Evolutionary conservation across 805 yeast species (phyloP).

Genomic region (Barnettozyma botsteinii): DNA sequence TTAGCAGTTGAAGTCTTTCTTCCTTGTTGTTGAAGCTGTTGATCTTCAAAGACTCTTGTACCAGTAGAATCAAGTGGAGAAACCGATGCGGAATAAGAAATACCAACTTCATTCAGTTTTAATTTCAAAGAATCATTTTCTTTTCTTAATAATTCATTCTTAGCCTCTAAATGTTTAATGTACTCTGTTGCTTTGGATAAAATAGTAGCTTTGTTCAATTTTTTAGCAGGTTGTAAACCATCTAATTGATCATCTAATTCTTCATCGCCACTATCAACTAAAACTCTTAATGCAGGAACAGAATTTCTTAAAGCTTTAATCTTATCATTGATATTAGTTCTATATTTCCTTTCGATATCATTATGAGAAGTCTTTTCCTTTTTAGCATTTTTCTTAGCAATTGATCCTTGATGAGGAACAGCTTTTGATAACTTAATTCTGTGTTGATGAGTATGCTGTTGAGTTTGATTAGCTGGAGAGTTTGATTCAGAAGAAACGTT

Average conservation of each 20-base stretch:
- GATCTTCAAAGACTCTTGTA: constrained; percentile 10
- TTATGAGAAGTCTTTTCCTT: constrained; percentile 62
- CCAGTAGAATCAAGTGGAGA: not conserved
- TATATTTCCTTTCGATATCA: constrained; percentile 64
- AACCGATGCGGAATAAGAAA: constrained; percentile 9
- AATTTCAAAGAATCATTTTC: constrained; percentile 41
- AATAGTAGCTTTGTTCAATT: constrained; percentile 72
- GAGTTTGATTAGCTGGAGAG: constrained; percentile 9
- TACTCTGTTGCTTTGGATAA: constrained; percentile 73
- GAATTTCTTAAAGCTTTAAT: constrained; percentile 58
- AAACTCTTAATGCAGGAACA: constrained; percentile 54
- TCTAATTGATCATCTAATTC: constrained; percentile 59
- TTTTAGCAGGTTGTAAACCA: constrained; percentile 71
- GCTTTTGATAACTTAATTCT: constrained; percentile 21
- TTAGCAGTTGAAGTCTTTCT: constrained; percentile 28
- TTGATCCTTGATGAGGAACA: constrained; percentile 18
- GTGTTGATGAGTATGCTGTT: constrained; percentile 5
- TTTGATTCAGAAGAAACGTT: constrained; percentile 12
- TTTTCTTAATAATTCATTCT: constrained; percentile 42
- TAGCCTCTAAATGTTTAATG: constrained; percentile 63
- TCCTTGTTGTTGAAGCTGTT: not conserved
- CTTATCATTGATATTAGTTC: constrained; percentile 67
- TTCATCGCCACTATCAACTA: constrained; percentile 40
- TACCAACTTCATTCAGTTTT: constrained; percentile 15
- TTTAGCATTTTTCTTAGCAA: constrained; percentile 20